Percentiles rank a stretch among this genome's conserved stretches.
Conservation (phyloP, 208 protist species). For the Leishmania arabica region DNA sequence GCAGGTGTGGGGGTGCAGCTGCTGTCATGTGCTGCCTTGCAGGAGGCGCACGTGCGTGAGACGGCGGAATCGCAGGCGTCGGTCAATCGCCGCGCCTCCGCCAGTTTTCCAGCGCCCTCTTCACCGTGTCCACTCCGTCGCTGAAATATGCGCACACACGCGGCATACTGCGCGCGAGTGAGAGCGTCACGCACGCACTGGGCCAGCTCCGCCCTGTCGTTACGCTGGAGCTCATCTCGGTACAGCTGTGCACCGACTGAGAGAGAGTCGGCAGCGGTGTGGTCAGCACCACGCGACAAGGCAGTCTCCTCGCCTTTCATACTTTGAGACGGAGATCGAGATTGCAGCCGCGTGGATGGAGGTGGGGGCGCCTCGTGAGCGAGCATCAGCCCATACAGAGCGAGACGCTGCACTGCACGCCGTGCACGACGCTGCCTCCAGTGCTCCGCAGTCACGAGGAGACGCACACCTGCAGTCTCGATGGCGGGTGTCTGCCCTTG, state of each 20-base stretch:
- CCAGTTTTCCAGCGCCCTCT: too few relatives aligned
- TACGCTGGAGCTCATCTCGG: background rate
- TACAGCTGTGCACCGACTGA: background rate
- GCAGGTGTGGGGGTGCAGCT: background rate
- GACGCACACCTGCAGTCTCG: background rate
- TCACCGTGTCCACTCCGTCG: background rate
- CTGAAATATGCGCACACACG: background rate
- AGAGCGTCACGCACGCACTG: slow-evolving; percentile 7
- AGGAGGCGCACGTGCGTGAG: background rate
- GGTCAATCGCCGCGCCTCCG: background rate
- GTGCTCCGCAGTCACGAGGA: slow-evolving; percentile 3
- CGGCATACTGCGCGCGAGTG: background rate
- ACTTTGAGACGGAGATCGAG: too few relatives aligned
- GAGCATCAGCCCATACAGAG: background rate
- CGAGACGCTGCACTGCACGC: background rate
- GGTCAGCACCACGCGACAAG: background rate
- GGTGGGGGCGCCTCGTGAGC: background rate
- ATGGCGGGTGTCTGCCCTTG: background rate
- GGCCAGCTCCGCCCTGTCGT: slow-evolving; percentile 6
- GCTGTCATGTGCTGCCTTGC: background rate
- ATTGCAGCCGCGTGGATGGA: background rate
- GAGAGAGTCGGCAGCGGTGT: background rate
- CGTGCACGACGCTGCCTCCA: background rate
- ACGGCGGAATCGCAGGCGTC: background rate
- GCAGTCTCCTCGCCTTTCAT: background rate